Base-by-base conservation (phyloP, 306 rosid genomes). In the Lathyrus aphaca region DNA sequence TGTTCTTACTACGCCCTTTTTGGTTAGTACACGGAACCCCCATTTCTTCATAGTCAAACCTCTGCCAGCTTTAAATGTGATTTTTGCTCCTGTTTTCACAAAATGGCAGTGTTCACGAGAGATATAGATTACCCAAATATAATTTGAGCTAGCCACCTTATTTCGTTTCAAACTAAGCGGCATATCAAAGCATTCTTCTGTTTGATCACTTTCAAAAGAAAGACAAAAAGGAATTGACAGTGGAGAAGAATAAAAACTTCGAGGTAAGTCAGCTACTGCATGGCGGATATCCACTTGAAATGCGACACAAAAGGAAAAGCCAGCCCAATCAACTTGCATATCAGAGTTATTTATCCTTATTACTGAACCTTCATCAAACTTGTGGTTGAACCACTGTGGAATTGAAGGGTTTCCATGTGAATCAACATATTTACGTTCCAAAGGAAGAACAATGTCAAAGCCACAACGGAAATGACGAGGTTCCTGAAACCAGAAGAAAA, bases 371-470 rank as follows among this genome's bases (percentile, higher is more conserved):
- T 27, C 44, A 1, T 3, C 4, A 69, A n/a, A 55, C 11, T 3
- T 12, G 2, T 23, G 18, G n/a, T 1, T 3, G 23, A 69, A 70
- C 10, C 25, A 23, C 17, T 2, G 1, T n/a, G 66, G 43, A 69
- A 69, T 7, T 0, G 4, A 8, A 1, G 0, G 2, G 5, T 44
- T 44, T 44, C 5, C 8, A 45, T 17, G 1, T 17, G 27, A 17
- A 50, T 45, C 18, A 14, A 0, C 5, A 0, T n/a, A 3, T 43
- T 43, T 6, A 12, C 15, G 19, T 1, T 60, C 1, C 66, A 17
- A 62, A 57, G 75, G 75, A 43, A n/a, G 3, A 5, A 54, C 40
- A 40, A 69, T 39, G 74, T 69, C 74, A 69, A 69, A 21, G 6
- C 65, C 74, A 39, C 74, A 69, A 0, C 65, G 35, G 11, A 69